Conservation (phyloP, 306 rosid species). For the Ormosia emarginata region DNA sequence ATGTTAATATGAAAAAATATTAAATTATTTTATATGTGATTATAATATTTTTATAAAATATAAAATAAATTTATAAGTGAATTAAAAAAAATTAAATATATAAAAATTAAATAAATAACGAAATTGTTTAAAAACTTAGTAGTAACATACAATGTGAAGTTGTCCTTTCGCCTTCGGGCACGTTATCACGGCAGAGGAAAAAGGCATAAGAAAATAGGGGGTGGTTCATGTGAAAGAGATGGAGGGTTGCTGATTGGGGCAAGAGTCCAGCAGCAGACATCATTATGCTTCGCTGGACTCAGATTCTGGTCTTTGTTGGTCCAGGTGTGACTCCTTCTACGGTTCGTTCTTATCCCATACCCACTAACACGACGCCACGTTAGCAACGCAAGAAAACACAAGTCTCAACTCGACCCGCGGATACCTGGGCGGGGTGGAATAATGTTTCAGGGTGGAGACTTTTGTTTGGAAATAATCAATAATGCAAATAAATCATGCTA, state of each 20-base stretch:
- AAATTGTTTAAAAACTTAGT: no score
- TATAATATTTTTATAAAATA: no score
- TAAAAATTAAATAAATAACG: no score
- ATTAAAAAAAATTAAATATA: no score
- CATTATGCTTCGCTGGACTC: slow-evolving; percentile 18
- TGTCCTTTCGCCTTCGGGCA: not conserved
- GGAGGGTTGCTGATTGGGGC: not conserved
- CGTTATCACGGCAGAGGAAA: not conserved
- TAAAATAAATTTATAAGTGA: no score
- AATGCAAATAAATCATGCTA: no score
- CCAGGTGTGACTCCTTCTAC: not conserved
- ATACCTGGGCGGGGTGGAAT: no score
- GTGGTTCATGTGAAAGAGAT: not conserved
- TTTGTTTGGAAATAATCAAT: no score
- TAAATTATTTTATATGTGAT: no score
- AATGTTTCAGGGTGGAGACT: no score
- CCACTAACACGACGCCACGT: not conserved
- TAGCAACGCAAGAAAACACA: not conserved
- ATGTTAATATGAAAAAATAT: no score
- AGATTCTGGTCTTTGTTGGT: not conserved
- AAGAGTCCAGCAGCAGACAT: not conserved
- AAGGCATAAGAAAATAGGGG: not conserved
- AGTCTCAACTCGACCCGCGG: not conserved
- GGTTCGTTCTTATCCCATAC: not conserved
- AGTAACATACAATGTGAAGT: not conserved